Evolutionary conservation across 306 rosid species (phyloP), one percentile per base, ranked within the genome.

Genomic region (Vigna nakashimae): DNA sequence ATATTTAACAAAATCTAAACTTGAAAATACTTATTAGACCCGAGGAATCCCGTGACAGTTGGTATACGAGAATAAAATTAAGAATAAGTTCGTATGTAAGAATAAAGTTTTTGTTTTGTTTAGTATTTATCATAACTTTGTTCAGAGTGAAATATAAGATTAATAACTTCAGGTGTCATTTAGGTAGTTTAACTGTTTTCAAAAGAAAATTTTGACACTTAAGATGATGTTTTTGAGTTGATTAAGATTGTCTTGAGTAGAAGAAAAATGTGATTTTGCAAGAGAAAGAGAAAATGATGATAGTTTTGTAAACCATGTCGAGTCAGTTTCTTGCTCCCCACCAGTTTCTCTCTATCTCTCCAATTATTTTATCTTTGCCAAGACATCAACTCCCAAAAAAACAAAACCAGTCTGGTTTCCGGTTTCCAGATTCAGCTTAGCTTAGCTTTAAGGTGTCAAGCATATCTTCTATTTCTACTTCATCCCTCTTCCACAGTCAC

Each of bases 321-420:
- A 64, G 83, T 78, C 84, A 80, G 76, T 82, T 77, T 80, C 82
- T 45, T 67, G 58, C 20, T 15, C 7, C 69, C 76, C 81, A 70
- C 75, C 67, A 11, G 28, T 51, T 32, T 9, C 77, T 30, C n/a
- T 32, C 66, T 80, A 81, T 85, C 90, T 62, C 97, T 50, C 90
- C 93, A 89, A 89, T 89, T 90, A 92, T 92, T 92, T 88, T 75
- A 82, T 84, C 86, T 83, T 84, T 83, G 76, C 53, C 73, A 57
- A 79, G 81, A 80, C 77, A 85, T 86, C 88, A 79, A 78, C 82
- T 80, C 82, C 70, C 28, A 76, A 48, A 30, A 46, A 81, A 67
- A 57, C 75, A 75, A 92, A 87, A 79, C 91, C 89, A 84, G 74
- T 34, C 83, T 67, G 90, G 98, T 80, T 78, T 87, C 86, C 40